Base-by-base conservation (phyloP, 306 rosid genomes). In the Pyrus pyrifolia region DNA sequence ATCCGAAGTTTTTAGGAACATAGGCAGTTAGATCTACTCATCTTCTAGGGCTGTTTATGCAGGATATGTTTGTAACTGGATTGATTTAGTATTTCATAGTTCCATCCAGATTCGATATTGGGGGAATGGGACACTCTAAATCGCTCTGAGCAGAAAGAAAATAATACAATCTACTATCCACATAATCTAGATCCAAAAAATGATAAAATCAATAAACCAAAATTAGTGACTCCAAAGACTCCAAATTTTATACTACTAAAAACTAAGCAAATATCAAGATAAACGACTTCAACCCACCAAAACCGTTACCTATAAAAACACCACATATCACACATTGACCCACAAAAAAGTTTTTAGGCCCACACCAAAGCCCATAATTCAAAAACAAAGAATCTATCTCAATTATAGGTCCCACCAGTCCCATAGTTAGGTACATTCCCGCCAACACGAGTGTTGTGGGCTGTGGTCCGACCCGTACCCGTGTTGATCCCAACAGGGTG, bases 321-420 rank as follows among this genome's bases (percentile, higher is more conserved):
- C 9, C 2, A 4, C 65, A 2, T n/a, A 1, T 10, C n/a, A 57
- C 62, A 57, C 6, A 58, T 3, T 58, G 27, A 58, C 29, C 63
- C 29, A 23, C 15, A 22, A 4, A 57, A 22, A 58, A n/a, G 22
- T 6, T 52, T 52, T 6, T 4, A 21, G 13, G 51, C 66, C 31
- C 18, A 27, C 38, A 58, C 14, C 31, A 27, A 2, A 12, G 67
- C 69, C 44, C 46, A 65, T 10, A 65, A 9, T 5, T 11, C 21
- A 53, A 52, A 19, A 4, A 8, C 25, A 5, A 18, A 49, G 14
- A 14, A 12, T 33, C 66, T 60, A 27, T 61, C 42, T 83, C 62
- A 86, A 57, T 6, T 70, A 13, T 75, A 80, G 70, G 69, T 45
- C 8, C 87, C 81, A 4, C 91, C 91, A 5, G 89, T 78, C 9